Percentiles rank a stretch among this genome's conserved stretches.
phyloP scores from a whole-genome alignment of 148 eudicot genomes.

The Pouteria glomerata region DNA sequence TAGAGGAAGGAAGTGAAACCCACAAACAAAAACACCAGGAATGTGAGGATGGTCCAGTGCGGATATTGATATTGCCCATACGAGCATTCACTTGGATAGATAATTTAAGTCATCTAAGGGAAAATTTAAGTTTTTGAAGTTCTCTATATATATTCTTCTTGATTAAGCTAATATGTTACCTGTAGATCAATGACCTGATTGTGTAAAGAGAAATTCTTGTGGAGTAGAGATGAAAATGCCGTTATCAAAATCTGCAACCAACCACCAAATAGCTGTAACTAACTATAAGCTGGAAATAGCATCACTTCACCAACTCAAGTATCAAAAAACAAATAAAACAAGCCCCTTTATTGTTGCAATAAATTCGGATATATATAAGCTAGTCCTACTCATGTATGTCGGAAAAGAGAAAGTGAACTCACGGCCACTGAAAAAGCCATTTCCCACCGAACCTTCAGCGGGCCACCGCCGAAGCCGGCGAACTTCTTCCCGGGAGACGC shows the following conservation, averaged over 20 bases:
- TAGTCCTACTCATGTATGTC: not conserved
- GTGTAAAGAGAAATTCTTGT: slow-evolving; percentile 36
- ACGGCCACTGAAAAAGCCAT: slow-evolving; percentile 21
- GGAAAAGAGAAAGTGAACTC: not conserved
- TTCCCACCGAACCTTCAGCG: slow-evolving; percentile 22
- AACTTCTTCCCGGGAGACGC: not conserved
- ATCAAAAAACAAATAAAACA: too few relatives aligned
- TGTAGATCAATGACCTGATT: slow-evolving; percentile 39
- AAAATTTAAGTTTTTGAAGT: not conserved
- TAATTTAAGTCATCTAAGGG: not conserved
- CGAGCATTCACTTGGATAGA: too few relatives aligned
- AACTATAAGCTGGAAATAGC: not conserved
- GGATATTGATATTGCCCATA: too few relatives aligned
- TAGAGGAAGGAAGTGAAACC: too few relatives aligned
- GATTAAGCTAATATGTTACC: slow-evolving; percentile 29
- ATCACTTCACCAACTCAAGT: too few relatives aligned
- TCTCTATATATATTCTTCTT: not conserved
- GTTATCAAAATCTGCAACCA: slow-evolving; percentile 40
- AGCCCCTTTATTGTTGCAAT: too few relatives aligned
- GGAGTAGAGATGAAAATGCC: slow-evolving; percentile 28
- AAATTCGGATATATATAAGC: too few relatives aligned
- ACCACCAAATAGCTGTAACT: not conserved
- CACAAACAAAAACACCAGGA: too few relatives aligned
- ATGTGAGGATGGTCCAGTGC: too few relatives aligned
- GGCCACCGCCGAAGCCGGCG: not conserved